Base-by-base conservation (phyloP, 257 asterid species). In the Striga asiatica region DNA sequence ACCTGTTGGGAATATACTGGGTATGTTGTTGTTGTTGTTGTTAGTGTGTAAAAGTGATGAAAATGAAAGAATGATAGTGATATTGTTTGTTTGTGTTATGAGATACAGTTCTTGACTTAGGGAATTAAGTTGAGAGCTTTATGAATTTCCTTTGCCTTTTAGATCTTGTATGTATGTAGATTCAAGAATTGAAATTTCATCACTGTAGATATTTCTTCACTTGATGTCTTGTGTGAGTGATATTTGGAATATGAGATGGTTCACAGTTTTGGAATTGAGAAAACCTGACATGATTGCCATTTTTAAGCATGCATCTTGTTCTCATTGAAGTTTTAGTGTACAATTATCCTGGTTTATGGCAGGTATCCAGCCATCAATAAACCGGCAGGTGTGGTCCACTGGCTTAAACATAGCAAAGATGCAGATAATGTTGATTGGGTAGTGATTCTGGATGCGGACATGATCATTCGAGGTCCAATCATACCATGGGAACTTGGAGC, bases 401-500 rank as follows among this genome's bases (percentile, higher is more conserved):
- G 99, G 99, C 94, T 92, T 63, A 61, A 81, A 63, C 70, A 88
- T 67, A 88, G 99, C 67, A 74, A 77, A 62, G 97, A 92, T 27
- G 95, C 99, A 22, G 73, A 84, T 27, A 81, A 92, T 64, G 99
- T 92, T 32, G 99, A 92, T 69, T 92, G 97, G 99, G 95, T 92
- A 21, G 86, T 92, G 28, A 82, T 92, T 64, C 76, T 92, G 35
- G 99, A 92, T 27, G 97, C 99, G n/a, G 99, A 92, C 68, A 73
- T 72, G 99, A 82, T 92, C 29, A 64, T 88, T 32, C 87, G 99
- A 58, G 97, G 99, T 14, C 94, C 97, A 5, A 88, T 92, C 16
- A 25, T 92, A 22, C 99, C 99, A 2, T 92, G 99, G 99, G 97
- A 92, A 78, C 89, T 92, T 64, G 99, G 99, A 31, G 97, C 94